Percentiles rank a stretch among this genome's conserved stretches.
phyloP scores from a whole-genome alignment of 2,329 filamentous ascomycete species.

The Xylariaceae sp. region DNA sequence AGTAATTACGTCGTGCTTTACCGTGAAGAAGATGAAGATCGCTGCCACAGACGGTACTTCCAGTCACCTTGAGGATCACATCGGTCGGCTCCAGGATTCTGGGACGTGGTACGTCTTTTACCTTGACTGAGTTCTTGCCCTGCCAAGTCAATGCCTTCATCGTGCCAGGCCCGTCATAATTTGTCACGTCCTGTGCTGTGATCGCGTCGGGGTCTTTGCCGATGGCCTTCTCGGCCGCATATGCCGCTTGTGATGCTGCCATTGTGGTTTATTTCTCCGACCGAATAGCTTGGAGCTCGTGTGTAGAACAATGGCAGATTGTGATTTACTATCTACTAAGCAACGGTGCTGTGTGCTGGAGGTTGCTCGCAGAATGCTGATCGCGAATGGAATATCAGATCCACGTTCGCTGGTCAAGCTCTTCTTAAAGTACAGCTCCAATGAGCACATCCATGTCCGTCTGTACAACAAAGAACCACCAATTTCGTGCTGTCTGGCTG shows the following conservation, averaged over 20 bases:
- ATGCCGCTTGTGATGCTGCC: slow-evolving; percentile 64
- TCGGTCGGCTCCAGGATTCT: slow-evolving; percentile 69
- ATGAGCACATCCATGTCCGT: too few species aligned
- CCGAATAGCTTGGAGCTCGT: too few species aligned
- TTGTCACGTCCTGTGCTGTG: slow-evolving; percentile 65
- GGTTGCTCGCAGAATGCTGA: too few species aligned
- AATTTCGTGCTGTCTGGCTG: too few species aligned
- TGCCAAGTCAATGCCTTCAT: slow-evolving; percentile 84
- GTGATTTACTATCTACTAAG: too few species aligned
- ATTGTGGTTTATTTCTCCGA: slow-evolving; percentile 32
- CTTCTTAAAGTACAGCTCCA: too few species aligned
- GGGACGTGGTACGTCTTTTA: slow-evolving; percentile 66
- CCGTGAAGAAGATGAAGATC: slow-evolving; percentile 57
- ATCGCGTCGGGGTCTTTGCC: slow-evolving; percentile 64
- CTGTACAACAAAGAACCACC: too few species aligned
- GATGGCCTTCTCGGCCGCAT: slow-evolving; percentile 60
- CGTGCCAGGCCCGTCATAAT: slow-evolving; percentile 51
- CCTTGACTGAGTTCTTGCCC: slow-evolving; percentile 72
- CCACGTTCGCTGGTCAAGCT: too few species aligned
- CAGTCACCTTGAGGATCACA: slow-evolving; percentile 75
- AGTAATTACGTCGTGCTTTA: slow-evolving; percentile 1
- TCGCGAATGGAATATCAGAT: too few species aligned
- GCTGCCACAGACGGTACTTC: slow-evolving; percentile 56
- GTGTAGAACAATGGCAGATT: too few species aligned
- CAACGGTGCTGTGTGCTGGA: too few species aligned